phyloP scores from a whole-genome alignment of 2,329 filamentous ascomycete genomes.

The Helminthosporium solani region DNA sequence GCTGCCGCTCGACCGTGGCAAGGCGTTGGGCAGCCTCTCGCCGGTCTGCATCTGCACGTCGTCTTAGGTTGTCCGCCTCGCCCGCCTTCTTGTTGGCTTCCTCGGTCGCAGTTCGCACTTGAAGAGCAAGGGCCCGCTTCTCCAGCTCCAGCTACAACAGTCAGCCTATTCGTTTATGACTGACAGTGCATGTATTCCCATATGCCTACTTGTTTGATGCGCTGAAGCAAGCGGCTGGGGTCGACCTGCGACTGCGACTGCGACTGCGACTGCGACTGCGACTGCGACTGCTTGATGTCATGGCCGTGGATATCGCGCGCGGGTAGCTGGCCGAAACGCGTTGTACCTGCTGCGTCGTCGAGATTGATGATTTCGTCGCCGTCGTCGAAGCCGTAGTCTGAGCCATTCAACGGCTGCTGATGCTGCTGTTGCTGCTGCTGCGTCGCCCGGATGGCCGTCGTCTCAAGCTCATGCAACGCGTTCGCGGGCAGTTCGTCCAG shows the following conservation, averaged over 20 bases:
- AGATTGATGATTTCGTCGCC: slow-evolving; percentile 47
- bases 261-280: slow-evolving; percentile 23
- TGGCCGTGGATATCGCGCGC: slow-evolving; percentile 2
- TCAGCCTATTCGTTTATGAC: slow-evolving; percentile 14
- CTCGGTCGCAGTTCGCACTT: slow-evolving; percentile 45
- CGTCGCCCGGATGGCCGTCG: slow-evolving; percentile 46
- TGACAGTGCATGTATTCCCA: too few relatives aligned
- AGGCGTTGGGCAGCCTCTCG: slow-evolving; percentile 66
- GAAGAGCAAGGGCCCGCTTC: slow-evolving; percentile 32
- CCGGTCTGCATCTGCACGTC: slow-evolving; percentile 63
- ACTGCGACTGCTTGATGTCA: slow-evolving; percentile 21
- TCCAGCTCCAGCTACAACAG: slow-evolving; percentile 46
- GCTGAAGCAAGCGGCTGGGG: slow-evolving; percentile 39
- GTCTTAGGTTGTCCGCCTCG: slow-evolving; percentile 73
- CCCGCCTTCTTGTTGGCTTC: slow-evolving; percentile 65
- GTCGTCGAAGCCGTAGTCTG: slow-evolving; percentile 50
- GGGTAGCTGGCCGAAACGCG: slow-evolving; percentile 4
- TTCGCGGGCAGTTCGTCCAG: slow-evolving; percentile 49
- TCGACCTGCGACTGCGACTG: slow-evolving; percentile 31
- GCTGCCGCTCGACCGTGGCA: slow-evolving; percentile 60
- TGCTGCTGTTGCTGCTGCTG: slow-evolving; percentile 32
- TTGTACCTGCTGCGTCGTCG: slow-evolving; percentile 33
- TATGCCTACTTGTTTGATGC: slow-evolving; percentile 44
- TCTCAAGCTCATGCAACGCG: slow-evolving; percentile 49
- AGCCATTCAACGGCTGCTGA: slow-evolving; percentile 9